These are phyloP conservation scores for Suillus bovinus DNA, from an alignment of 768 basidiomycete species.

Conservation along the genomic window DNA sequence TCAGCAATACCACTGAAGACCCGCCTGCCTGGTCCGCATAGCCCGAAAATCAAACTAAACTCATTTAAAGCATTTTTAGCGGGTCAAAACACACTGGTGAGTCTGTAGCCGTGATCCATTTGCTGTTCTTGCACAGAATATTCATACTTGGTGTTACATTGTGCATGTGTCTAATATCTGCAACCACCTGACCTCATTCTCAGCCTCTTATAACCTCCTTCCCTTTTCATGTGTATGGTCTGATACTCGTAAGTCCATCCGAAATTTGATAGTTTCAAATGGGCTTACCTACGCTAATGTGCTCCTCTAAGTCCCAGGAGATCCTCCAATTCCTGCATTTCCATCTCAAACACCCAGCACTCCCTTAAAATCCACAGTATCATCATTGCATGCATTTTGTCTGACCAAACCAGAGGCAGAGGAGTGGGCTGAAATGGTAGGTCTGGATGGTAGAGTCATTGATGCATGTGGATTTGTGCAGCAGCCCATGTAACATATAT, in stretches of 20 bases:
- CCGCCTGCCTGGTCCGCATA: conserved; percentile 16
- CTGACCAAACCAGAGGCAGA: background rate
- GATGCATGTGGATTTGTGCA: background rate
- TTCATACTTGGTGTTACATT: conserved; percentile 44
- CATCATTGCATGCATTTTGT: background rate
- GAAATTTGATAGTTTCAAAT: background rate
- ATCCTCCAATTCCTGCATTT: background rate
- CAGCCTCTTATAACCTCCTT: too few relatives aligned
- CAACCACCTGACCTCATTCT: too few relatives aligned
- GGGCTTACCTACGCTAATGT: background rate
- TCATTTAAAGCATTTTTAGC: conserved; percentile 83
- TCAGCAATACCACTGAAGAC: conserved; percentile 31
- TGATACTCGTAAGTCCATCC: background rate
- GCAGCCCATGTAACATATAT: background rate
- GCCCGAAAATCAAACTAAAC: conserved; percentile 37
- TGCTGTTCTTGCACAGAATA: conserved; percentile 82
- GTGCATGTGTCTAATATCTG: too few relatives aligned
- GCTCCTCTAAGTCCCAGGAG: background rate
- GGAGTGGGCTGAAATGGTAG: background rate
- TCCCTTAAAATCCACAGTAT: background rate
- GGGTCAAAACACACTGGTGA: conserved; percentile 46
- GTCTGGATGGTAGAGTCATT: too few relatives aligned
- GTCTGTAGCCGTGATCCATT: conserved; percentile 59
- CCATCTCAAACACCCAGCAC: background rate
- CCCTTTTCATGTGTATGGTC: background rate